Evolutionary conservation across 2,329 filamentous ascomycete species (phyloP).

Genomic region (Mycosphaerella arachidis): DNA sequence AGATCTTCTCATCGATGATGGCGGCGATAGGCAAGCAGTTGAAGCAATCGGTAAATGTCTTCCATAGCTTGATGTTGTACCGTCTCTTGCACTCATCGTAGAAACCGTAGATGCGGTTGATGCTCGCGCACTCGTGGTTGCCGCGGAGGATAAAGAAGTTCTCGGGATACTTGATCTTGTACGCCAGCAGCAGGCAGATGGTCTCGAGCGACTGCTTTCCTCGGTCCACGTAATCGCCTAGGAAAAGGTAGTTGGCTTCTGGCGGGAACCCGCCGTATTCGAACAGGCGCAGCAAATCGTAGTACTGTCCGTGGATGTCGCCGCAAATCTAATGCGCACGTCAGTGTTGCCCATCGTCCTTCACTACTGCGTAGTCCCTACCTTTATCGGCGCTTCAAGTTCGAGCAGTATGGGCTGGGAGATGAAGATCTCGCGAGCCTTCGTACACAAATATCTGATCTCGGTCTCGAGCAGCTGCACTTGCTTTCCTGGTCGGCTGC

Average conservation of each 20-base stretch:
- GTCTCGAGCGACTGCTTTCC: slow-evolving; percentile 99
- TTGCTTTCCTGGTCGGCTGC: slow-evolving; percentile 96
- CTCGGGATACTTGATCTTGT: slow-evolving; percentile 99
- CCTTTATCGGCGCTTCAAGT: slow-evolving; percentile 98
- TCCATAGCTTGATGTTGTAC: slow-evolving; percentile 99
- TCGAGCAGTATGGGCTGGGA: slow-evolving; percentile 97
- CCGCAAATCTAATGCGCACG: slow-evolving; percentile 76
- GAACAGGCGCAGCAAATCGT: slow-evolving; percentile 93
- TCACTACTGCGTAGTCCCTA: slow-evolving; percentile 42
- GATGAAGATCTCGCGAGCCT: slow-evolving; percentile 98
- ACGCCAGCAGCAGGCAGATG: slow-evolving; percentile 90
- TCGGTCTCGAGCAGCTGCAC: slow-evolving; percentile 94
- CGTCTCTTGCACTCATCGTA: slow-evolving; percentile 99
- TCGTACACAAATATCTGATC: slow-evolving; percentile 96
- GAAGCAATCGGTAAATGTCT: slow-evolving; percentile 99
- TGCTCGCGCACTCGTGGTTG: slow-evolving; percentile 98
- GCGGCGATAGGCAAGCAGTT: slow-evolving; percentile 97
- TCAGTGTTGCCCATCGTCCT: slow-evolving; percentile 12
- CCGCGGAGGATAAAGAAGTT: slow-evolving; percentile 99
- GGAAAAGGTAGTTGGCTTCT: slow-evolving; percentile 98
- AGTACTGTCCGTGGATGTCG: slow-evolving; percentile 99
- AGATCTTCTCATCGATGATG: slow-evolving; percentile 99
- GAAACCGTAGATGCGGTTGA: slow-evolving; percentile 99
- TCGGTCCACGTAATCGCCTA: slow-evolving; percentile 97
- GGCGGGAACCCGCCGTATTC: slow-evolving; percentile 98